Base-by-base conservation (phyloP, 768 basidiomycete species). In the Naganishia vaughanmartiniae region DNA sequence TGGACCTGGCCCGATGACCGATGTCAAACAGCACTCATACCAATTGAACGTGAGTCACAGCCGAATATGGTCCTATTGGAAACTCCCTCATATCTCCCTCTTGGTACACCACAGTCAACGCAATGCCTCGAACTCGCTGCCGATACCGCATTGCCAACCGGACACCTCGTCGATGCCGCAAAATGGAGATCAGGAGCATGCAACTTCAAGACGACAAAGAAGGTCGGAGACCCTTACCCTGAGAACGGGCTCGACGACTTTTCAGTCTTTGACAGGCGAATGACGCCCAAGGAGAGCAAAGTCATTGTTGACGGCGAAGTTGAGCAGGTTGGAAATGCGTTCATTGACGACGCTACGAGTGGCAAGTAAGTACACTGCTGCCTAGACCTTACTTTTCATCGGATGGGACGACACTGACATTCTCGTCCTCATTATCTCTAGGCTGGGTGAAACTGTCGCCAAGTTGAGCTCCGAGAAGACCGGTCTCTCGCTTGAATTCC, bases 201-300 rank as follows among this genome's bases (percentile, higher is more conserved):
- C 60, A 48, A 65, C 69, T 73, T 66, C 53, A 57, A 45, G 30
- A 33, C 39, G n/a, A 17, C 31, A 0, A 63, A 67, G 36, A 70
- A 60, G 46, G 60, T 73, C 33, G 72, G 72, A 9, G 36, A 70
- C 28, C 63, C 54, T 36, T 73, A 54, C 66, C 72, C 69, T 21
- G 56, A 65, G 19, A 57, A 66, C 21, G 72, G 72, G 54, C 66
- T 68, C 15, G 72, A 73, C 54, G 72, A 73, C 48, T 73, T 54
- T 30, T 73, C 69, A 45, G 55, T 73, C 12, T 73, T 73, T 39
- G 65, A 73, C 30, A 63, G 69, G 56, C 54, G 48, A 24, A 63
- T 63, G 60, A 45, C 21, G n/a, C n/a, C 54, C n/a, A 30, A 42
- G 56, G 46, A 58, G 63, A 65, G 57, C 42, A 65, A 66, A 42